These are phyloP conservation scores for Arachnomyces sp. DNA, from an alignment of 2,329 filamentous ascomycete species.

Conservation along the genomic window DNA sequence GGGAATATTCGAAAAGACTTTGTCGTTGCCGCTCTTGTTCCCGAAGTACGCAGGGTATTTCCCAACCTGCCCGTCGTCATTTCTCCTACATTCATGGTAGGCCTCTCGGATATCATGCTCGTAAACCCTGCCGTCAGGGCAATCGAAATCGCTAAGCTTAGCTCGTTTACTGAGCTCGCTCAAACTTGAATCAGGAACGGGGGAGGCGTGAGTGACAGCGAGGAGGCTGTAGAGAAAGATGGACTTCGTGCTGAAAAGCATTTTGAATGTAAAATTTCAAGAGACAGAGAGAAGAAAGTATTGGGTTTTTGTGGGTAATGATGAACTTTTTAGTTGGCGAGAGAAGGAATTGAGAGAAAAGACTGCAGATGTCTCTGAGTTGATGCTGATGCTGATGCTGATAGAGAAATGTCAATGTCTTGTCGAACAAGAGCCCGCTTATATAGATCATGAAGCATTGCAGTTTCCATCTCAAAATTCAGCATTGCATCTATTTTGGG, in stretches of 20 bases:
- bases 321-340: too few species aligned
- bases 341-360: too few species aligned
- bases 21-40: conserved; percentile 8
- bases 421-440: too few species aligned
- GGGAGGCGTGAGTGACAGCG: conserved; percentile 7
- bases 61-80: conserved; percentile 6
- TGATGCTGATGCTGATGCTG: too few species aligned
- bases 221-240: conserved; percentile 10
- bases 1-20: conserved; percentile 8
- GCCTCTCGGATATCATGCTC: conserved; percentile 8
- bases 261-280: background rate
- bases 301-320: too few species aligned
- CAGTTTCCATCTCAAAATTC: too few species aligned
- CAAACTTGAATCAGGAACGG: background rate
- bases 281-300: too few species aligned
- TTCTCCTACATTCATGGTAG: conserved; percentile 6
- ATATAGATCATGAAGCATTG: too few species aligned
- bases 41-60: conserved; percentile 9
- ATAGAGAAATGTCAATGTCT: too few species aligned
- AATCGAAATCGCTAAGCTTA: conserved; percentile 10
- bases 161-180: conserved; percentile 9
- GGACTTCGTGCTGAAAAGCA: conserved; percentile 9
- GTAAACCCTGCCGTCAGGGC: conserved; percentile 8
- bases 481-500: too few species aligned
- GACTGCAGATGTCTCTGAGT: too few species aligned